phyloP scores from a whole-genome alignment of 768 basidiomycete species.

The Rhizopogon vesiculosus region DNA sequence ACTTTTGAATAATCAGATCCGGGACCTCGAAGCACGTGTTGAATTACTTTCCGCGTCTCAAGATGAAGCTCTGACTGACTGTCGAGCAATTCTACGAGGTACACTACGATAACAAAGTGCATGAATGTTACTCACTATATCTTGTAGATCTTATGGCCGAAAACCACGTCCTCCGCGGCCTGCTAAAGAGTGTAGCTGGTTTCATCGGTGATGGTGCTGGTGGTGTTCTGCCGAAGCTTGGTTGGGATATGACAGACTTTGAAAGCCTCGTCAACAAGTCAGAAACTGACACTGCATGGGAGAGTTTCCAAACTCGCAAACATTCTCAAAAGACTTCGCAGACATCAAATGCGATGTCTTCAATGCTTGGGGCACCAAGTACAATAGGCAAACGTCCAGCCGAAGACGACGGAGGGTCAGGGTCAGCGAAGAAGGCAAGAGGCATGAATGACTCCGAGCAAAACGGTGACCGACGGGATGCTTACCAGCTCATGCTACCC shows the following conservation, averaged over 20 bases:
- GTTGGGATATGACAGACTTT: constrained; percentile 76
- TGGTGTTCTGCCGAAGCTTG: constrained; percentile 70
- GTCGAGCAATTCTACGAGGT: constrained; percentile 81
- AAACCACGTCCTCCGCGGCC: constrained; percentile 77
- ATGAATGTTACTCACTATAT: constrained; percentile 1
- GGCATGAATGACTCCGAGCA: constrained; percentile 33
- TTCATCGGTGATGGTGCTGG: constrained; percentile 90
- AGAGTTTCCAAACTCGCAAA: constrained; percentile 78
- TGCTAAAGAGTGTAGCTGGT: constrained; percentile 67
- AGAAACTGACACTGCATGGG: constrained; percentile 92
- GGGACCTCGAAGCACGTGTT: constrained; percentile 93
- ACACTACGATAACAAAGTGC: constrained; percentile 8
- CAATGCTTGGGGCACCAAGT: constrained; percentile 23
- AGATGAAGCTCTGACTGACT: constrained; percentile 81
- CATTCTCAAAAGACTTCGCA: constrained; percentile 24
- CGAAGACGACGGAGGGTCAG: constrained; percentile 24
- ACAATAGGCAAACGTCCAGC: constrained; percentile 17
- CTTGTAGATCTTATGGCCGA: constrained; percentile 78
- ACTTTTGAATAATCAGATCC: constrained; percentile 52
- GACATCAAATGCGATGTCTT: constrained; percentile 24
- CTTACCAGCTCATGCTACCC: constrained; percentile 55
- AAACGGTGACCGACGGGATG: constrained; percentile 35
- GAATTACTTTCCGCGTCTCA: constrained; percentile 90
- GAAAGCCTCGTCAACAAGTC: constrained; percentile 77
- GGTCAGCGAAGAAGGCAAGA: constrained; percentile 50